Conservation (phyloP, 2,329 filamentous ascomycete genomes). For the Raffaelea albimanens region DNA sequence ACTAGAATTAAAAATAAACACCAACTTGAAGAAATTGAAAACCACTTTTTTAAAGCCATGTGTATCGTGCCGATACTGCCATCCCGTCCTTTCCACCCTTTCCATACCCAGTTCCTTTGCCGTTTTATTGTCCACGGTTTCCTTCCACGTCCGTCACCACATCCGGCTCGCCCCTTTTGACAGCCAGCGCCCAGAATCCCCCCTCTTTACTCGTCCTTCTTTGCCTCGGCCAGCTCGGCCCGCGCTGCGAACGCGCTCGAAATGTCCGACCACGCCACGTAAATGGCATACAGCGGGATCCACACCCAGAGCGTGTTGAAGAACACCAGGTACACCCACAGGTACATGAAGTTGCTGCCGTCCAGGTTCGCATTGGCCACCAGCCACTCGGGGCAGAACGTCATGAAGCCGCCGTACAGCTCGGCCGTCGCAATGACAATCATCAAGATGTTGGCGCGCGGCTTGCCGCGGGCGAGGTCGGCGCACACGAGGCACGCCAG, state of each 20-base stretch:
- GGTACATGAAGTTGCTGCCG: conserved; percentile 57
- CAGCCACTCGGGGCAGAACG: conserved; percentile 62
- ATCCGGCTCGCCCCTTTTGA: not conserved
- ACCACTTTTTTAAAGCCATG: no score
- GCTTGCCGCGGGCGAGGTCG: conserved; percentile 44
- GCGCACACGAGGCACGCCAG: conserved; percentile 51
- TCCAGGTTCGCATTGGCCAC: conserved; percentile 53
- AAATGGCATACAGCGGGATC: conserved; percentile 51
- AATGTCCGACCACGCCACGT: conserved; percentile 45
- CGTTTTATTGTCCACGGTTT: no score
- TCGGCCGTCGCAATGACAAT: conserved; percentile 56
- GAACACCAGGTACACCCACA: conserved; percentile 59
- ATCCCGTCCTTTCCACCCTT: no score
- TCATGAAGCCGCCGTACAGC: conserved; percentile 62
- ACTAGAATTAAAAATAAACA: no score
- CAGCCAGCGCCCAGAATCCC: not conserved
- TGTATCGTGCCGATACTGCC: no score
- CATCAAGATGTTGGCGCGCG: conserved; percentile 51
- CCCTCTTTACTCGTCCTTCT: conserved; percentile 21
- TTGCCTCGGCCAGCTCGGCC: conserved; percentile 18
- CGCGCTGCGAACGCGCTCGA: conserved; percentile 39
- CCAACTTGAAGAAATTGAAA: no score
- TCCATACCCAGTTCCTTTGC: no score
- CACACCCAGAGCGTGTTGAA: conserved; percentile 62
- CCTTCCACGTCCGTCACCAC: no score